A percentile compares a stretch with the other conserved stretches of the same genome.
These are phyloP conservation scores for Suillus tomentosus DNA, from an alignment of 768 basidiomycete genomes.

Conservation along the genomic window DNA sequence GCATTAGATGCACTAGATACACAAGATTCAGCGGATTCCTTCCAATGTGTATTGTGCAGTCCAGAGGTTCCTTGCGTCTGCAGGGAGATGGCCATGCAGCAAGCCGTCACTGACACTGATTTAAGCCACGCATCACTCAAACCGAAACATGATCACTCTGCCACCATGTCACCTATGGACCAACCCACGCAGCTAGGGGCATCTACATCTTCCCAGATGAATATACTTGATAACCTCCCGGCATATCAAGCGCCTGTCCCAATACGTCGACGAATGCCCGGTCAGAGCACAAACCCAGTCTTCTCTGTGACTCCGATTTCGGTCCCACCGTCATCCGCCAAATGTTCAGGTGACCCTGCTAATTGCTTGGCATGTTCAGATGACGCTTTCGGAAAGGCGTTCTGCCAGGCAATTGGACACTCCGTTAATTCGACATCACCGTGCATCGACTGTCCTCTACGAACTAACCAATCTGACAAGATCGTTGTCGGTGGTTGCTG, in stretches of 20 bases:
- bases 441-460: constrained; percentile 59
- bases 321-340: constrained; percentile 35
- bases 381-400: constrained; percentile 85
- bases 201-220: constrained; percentile 39
- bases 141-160: constrained; percentile 18
- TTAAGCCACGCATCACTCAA: constrained; percentile 16
- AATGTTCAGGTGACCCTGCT: constrained; percentile 83
- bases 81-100: constrained; percentile 61
- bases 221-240: constrained; percentile 76
- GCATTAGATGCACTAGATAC: constrained; percentile 30
- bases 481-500: constrained; percentile 39
- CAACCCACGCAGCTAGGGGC: constrained; percentile 31
- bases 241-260: constrained; percentile 83
- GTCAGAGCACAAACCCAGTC: constrained; percentile 45
- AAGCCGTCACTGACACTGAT: constrained; percentile 32
- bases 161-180: constrained; percentile 23
- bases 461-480: constrained; percentile 27
- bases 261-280: constrained; percentile 58
- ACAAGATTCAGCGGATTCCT: constrained; percentile 34
- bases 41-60: constrained; percentile 72
- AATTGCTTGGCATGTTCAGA: constrained; percentile 87
- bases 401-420: constrained; percentile 75
- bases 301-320: constrained; percentile 50
- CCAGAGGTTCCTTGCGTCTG: constrained; percentile 76
- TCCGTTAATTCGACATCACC: constrained; percentile 53